phyloP scores from a whole-genome alignment of 768 basidiomycete genomes.

The Amyloporia xantha region DNA sequence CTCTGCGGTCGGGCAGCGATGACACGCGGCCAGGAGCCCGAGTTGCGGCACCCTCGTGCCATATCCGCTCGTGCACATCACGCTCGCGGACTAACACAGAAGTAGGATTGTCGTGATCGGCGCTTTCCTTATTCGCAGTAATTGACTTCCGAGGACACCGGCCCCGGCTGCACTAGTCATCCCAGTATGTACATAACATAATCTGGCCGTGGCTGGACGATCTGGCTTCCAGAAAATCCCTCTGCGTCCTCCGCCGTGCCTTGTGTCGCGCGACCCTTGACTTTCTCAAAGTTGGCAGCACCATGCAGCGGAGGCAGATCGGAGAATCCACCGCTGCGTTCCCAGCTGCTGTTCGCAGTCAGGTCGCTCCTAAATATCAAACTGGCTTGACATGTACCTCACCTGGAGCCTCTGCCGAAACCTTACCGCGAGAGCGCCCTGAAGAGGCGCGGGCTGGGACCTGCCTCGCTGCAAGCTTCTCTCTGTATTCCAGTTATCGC shows the following conservation, averaged over 20 bases:
- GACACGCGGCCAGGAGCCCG: neutral
- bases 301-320: neutral
- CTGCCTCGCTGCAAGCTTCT: conserved; percentile 1
- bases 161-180: neutral
- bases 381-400: neutral
- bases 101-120: conserved; percentile 6
- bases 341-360: neutral
- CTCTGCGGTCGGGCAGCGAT: too few species aligned
- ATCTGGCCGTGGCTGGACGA: neutral
- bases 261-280: neutral
- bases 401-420: neutral
- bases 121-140: neutral
- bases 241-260: neutral
- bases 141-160: conserved; percentile 1
- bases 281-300: neutral
- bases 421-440: neutral
- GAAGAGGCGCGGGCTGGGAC: neutral
- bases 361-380: neutral
- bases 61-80: neutral
- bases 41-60: neutral
- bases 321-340: neutral
- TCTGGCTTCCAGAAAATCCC: neutral
- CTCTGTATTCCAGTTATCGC: neutral
- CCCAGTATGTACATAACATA: neutral
- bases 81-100: conserved; percentile 1